These are phyloP conservation scores for Phytopythium chamaehyphon DNA, from an alignment of 352 stramenopile species.

Conservation along the genomic window DNA sequence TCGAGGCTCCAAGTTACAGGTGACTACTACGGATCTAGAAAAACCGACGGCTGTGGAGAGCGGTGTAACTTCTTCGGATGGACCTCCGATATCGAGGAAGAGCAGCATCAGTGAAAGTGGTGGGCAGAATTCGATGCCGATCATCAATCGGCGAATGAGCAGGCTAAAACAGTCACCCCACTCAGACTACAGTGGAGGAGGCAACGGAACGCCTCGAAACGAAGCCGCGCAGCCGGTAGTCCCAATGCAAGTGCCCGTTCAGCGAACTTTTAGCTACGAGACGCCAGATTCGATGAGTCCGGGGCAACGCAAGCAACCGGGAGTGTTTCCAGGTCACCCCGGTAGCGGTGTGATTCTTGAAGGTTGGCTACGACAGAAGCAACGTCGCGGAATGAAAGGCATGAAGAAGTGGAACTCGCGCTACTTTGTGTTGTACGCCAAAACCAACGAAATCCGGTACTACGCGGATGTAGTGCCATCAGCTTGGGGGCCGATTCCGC, in stretches of 20 bases:
- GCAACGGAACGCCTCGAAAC: constrained; percentile 11
- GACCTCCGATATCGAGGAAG: neutral
- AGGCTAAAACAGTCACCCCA: constrained; percentile 41
- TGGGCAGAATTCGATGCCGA: constrained; percentile 3
- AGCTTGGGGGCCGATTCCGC: constrained; percentile 67
- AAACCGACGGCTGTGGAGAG: too few species aligned
- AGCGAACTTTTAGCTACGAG: constrained; percentile 21
- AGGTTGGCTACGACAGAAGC: constrained; percentile 80
- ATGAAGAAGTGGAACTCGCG: constrained; percentile 84
- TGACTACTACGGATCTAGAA: constrained; percentile 2
- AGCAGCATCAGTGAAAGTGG: neutral
- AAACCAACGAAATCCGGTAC: constrained; percentile 73
- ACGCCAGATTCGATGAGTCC: constrained; percentile 24
- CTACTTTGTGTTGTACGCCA: constrained; percentile 78
- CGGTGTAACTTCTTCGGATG: neutral
- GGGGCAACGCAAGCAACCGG: constrained; percentile 46
- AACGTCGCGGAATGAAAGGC: constrained; percentile 70
- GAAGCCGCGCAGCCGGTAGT: constrained; percentile 9
- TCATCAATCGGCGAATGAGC: constrained; percentile 50
- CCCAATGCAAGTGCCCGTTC: constrained; percentile 7
- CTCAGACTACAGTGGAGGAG: constrained; percentile 26
- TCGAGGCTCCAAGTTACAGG: constrained; percentile 4
- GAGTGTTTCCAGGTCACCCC: constrained; percentile 37
- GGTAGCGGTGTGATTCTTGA: constrained; percentile 75
- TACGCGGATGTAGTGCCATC: constrained; percentile 77